Base-by-base conservation (phyloP, 148 eudicot genomes). In the Camellia japonica region DNA sequence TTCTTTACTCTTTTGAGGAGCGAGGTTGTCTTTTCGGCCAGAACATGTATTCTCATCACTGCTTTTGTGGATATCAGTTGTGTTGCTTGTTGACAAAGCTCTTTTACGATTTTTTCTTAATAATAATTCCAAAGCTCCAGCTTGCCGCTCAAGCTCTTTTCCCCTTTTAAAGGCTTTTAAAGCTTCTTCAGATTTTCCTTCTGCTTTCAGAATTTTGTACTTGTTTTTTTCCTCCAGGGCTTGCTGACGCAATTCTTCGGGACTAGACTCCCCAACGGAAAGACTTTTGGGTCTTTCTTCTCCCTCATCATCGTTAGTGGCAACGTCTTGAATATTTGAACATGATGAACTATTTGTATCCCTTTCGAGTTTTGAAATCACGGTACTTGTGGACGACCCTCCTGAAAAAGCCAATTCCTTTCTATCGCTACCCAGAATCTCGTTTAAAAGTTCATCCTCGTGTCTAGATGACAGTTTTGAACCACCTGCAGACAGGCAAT, bases 81-180 rank as follows among this genome's bases (percentile, higher is more conserved):
- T 68, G 81, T 76, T 88, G 63, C 72, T 86, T 47, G 91, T 84
- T 77, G 91, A 82, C 84, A 81, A 89, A 79, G 92, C 90, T 83
- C 80, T 90, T 78, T 79, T 92, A 67, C 97, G 90, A 74, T 80
- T 85, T 87, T 93, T 95, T 80, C 97, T 92, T 62, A 90, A 76
- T 62, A 85, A 86, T 51, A 95, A 71, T 75, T 95, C 99, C 82
- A 92, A 75, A 42, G 99, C 90, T 5, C 82, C 93, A 82, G 97
- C 97, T 84, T 92, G 97, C 77, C 97, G 86, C 88, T 92, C 99
- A 74, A 95, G 92, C 80, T 95, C 99, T 84, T 90, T 92, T 41
- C 92, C 90, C 83, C 87, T 90, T 84, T 93, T 93, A 67, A 93
- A 95, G 67, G 97, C 97, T 84, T 79, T 92, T 56, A 95, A 79